Conservation (phyloP, 1,139 yeast genomes). For the Taphrina betulina region DNA sequence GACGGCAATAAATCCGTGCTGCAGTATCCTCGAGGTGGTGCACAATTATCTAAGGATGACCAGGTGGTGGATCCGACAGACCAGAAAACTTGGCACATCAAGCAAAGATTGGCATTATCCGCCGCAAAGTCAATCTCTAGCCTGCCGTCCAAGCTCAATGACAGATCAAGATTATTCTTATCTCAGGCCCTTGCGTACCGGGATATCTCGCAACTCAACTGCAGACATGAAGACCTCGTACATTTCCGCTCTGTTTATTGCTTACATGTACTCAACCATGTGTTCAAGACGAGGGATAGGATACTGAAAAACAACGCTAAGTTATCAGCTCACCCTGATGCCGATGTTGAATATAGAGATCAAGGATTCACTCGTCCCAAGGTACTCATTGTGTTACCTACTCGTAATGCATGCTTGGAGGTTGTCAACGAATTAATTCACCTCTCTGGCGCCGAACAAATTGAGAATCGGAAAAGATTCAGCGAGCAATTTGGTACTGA, state of each 20-base stretch:
- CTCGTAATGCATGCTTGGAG: constrained; percentile 73
- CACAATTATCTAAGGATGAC: background rate
- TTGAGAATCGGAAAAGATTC: constrained; percentile 79
- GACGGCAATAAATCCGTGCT: background rate
- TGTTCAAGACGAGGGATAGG: constrained; percentile 71
- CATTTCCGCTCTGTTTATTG: constrained; percentile 64
- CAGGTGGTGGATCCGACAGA: background rate
- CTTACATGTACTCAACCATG: constrained; percentile 76
- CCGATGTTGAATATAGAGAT: constrained; percentile 65
- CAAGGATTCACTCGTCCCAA: constrained; percentile 97
- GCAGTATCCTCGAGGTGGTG: background rate
- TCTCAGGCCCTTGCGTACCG: constrained; percentile 60
- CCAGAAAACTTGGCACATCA: constrained; percentile 21
- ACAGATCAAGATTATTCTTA: constrained; percentile 56
- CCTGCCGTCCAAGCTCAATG: constrained; percentile 43
- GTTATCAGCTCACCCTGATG: constrained; percentile 46
- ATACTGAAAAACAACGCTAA: constrained; percentile 71
- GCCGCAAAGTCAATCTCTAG: constrained; percentile 2
- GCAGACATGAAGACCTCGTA: constrained; percentile 44
- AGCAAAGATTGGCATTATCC: constrained; percentile 36
- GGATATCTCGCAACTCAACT: constrained; percentile 64
- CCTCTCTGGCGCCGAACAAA: constrained; percentile 62
- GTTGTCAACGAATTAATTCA: constrained; percentile 63
- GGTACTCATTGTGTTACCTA: constrained; percentile 77
- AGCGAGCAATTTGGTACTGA: constrained; percentile 63